Evolutionary conservation across 2,329 filamentous ascomycete genomes (phyloP).

Genomic region (Colletotrichum lini): DNA sequence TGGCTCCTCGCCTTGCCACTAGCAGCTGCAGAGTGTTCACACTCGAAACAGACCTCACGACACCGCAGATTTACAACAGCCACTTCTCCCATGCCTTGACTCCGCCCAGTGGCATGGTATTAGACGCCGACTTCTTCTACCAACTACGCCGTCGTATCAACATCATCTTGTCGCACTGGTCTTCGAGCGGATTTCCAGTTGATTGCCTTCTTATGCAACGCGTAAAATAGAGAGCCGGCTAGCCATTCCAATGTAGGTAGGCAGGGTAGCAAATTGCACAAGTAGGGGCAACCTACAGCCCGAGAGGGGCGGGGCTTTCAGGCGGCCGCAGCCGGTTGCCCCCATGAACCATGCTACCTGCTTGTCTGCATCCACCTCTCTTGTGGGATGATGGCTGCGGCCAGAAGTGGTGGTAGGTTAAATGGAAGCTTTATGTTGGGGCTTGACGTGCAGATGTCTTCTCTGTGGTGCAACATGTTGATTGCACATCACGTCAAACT

Average conservation of each 20-base stretch:
- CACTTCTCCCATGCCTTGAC: neutral
- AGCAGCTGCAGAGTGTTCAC: too few species aligned
- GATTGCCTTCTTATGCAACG: neutral
- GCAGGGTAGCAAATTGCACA: too few species aligned
- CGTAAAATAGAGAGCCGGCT: neutral
- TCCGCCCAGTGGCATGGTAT: neutral
- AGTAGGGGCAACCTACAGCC: too few species aligned
- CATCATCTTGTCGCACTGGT: neutral
- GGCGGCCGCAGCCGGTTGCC: neutral
- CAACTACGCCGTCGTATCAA: neutral
- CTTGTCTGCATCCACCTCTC: neutral
- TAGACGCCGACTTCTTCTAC: neutral
- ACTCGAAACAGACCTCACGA: neutral
- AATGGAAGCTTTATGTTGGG: conserved; percentile 13
- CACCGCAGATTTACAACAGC: neutral
- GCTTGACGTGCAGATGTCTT: conserved; percentile 2
- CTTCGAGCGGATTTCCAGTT: conserved; percentile 7
- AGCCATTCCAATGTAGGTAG: neutral
- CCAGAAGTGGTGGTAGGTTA: neutral
- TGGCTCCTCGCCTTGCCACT: neutral
- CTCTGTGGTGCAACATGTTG: conserved; percentile 14
- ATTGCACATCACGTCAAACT: conserved; percentile 8
- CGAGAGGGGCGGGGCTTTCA: neutral
- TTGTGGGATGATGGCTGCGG: conserved; percentile 2
- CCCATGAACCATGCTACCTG: conserved; percentile 13